A percentile compares a stretch with the other conserved stretches of the same genome.
Conservation (phyloP, 345 rosid genomes). For the Euphorbia peplus region DNA sequence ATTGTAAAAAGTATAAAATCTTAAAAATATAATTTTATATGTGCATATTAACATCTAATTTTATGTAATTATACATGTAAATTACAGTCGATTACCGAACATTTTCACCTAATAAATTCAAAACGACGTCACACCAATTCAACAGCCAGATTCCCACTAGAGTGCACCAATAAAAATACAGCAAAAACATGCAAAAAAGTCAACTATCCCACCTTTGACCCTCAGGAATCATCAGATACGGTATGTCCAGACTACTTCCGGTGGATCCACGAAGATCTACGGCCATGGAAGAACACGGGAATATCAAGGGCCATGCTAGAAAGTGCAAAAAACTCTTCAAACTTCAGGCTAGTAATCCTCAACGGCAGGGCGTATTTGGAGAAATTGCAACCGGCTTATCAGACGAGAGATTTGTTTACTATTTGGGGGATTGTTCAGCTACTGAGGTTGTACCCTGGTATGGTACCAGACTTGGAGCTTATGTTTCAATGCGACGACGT, state of each 20-base stretch:
- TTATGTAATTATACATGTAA: background rate
- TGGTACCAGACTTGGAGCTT: conserved; percentile 73
- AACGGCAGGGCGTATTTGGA: conserved; percentile 60
- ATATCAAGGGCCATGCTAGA: conserved; percentile 64
- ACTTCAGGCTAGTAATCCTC: conserved; percentile 54
- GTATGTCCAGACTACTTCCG: conserved; percentile 82
- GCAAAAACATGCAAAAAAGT: conserved; percentile 30
- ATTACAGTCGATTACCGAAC: conserved; percentile 26
- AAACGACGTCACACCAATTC: conserved; percentile 5
- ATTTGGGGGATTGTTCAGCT: conserved; percentile 87
- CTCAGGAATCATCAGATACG: conserved; percentile 3
- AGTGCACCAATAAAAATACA: conserved; percentile 27
- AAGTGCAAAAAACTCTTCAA: conserved; percentile 48
- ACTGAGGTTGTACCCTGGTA: conserved; percentile 67
- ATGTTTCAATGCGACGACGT: conserved; percentile 87
- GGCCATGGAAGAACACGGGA: conserved; percentile 73
- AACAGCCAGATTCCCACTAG: conserved; percentile 23
- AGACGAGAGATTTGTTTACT: conserved; percentile 75
- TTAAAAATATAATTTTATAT: too few relatives aligned
- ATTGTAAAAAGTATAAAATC: too few relatives aligned
- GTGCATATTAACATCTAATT: too few relatives aligned
- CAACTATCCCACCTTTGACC: conserved; percentile 26
- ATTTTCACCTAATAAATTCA: background rate
- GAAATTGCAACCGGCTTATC: conserved; percentile 44
- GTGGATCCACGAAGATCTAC: conserved; percentile 91